Percentiles rank a stretch among this genome's conserved stretches.
phyloP scores from a whole-genome alignment of 2,329 filamentous ascomycete genomes.

The Colletotrichum musae region DNA sequence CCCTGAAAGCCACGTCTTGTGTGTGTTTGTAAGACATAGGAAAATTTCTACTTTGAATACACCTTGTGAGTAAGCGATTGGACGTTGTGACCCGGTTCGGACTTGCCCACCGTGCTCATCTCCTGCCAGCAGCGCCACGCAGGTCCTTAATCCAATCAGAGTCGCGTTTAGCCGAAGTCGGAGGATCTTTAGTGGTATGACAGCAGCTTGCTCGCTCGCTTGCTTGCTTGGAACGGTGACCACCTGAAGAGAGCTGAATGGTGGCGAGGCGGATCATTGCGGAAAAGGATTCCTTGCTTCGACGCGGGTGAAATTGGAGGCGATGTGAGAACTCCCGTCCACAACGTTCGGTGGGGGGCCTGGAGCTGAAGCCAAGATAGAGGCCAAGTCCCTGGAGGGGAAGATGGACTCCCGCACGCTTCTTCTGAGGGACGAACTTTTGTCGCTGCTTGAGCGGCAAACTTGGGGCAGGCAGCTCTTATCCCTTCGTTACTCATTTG shows the following conservation, averaged over 20 bases:
- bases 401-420: too few relatives aligned
- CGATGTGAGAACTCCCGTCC: not conserved
- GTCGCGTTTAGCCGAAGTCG: not conserved
- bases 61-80: constrained; percentile 11
- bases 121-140: not conserved
- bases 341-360: not conserved
- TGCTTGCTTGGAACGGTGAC: too few relatives aligned
- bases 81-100: constrained; percentile 1
- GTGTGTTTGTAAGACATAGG: too few relatives aligned
- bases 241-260: too few relatives aligned
- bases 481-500: not conserved
- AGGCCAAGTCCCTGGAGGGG: not conserved
- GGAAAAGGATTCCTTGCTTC: too few relatives aligned
- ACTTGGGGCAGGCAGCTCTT: not conserved
- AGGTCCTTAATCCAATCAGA: constrained; percentile 22
- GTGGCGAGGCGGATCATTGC: too few relatives aligned
- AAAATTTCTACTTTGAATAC: too few relatives aligned
- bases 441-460: not conserved
- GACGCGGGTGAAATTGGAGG: not conserved
- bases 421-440: too few relatives aligned
- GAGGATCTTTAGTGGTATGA: not conserved
- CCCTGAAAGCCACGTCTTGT: constrained; percentile 31
- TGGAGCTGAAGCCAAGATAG: not conserved
- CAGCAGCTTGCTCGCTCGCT: not conserved
- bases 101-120: not conserved